These are phyloP conservation scores for Grosmannia huntii DNA, from an alignment of 2,329 filamentous ascomycete species.

Conservation along the genomic window DNA sequence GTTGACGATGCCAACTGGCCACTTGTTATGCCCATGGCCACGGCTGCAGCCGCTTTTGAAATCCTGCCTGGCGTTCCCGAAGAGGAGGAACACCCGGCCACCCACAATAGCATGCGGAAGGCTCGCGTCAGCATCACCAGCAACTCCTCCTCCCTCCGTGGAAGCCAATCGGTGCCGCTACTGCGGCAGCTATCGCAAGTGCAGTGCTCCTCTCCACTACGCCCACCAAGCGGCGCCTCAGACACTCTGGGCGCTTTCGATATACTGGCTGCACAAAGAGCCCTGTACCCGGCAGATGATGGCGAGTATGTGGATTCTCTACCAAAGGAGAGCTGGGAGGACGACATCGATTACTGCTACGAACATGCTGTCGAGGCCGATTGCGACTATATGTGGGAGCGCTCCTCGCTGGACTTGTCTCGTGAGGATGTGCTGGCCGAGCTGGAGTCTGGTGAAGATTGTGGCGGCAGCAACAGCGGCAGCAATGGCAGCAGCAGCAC, in stretches of 20 bases:
- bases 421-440: conserved; percentile 18
- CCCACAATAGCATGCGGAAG: conserved; percentile 17
- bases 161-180: conserved; percentile 42
- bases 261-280: conserved; percentile 22
- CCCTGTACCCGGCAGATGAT: conserved; percentile 16
- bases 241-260: conserved; percentile 38
- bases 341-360: conserved; percentile 59
- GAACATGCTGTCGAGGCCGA: conserved; percentile 55
- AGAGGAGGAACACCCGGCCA: conserved; percentile 41
- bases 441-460: conserved; percentile 9
- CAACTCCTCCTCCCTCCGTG: conserved; percentile 37
- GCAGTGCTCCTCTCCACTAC: conserved; percentile 16
- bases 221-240: conserved; percentile 32
- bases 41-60: conserved; percentile 20
- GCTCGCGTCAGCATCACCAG: conserved; percentile 33
- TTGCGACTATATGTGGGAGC: conserved; percentile 54
- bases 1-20: conserved; percentile 30
- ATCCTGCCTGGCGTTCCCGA: conserved; percentile 48
- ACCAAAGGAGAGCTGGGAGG: conserved; percentile 47
- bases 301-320: conserved; percentile 17
- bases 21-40: conserved; percentile 17
- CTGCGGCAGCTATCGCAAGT: conserved; percentile 31
- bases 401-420: conserved; percentile 36
- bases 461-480: not conserved
- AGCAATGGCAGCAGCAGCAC: not conserved